Evolutionary conservation across 345 rosid species (phyloP).

Genomic region (Syzygium aqueum): DNA sequence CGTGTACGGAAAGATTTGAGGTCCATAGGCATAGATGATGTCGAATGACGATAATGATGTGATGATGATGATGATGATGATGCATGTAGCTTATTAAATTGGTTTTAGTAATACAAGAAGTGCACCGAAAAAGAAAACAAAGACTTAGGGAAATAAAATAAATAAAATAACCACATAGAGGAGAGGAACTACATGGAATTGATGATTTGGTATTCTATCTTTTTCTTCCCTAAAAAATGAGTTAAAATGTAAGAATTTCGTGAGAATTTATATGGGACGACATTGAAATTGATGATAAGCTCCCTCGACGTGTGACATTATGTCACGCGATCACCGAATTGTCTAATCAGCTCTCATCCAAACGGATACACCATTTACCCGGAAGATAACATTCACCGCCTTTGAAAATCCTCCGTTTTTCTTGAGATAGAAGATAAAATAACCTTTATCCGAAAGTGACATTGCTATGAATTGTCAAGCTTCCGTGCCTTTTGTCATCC

Average conservation of each 20-base stretch:
- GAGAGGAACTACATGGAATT: not conserved
- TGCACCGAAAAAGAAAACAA: not conserved
- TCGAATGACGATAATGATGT: not conserved
- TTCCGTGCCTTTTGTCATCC: not conserved
- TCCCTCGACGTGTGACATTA: rapidly evolving
- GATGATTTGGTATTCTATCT: not conserved
- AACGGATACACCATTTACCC: not conserved
- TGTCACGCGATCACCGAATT: not conserved
- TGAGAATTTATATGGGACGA: rapidly evolving
- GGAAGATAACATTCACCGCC: not conserved
- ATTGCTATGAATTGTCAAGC: not conserved
- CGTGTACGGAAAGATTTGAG: not conserved
- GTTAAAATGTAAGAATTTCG: too few relatives aligned
- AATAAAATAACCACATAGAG: not conserved
- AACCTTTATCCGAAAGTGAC: not conserved
- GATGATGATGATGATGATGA: not conserved
- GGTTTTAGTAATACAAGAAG: not conserved
- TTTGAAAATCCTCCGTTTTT: not conserved
- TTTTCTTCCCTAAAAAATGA: too few relatives aligned
- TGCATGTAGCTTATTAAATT: not conserved
- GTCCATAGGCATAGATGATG: not conserved
- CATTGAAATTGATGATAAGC: not conserved
- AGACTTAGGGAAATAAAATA: not conserved
- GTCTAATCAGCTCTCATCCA: rapidly evolving
- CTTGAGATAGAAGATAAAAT: not conserved